Base-by-base conservation (phyloP, 2,329 filamentous ascomycete genomes). In the Fusarium pseudocircinatum region DNA sequence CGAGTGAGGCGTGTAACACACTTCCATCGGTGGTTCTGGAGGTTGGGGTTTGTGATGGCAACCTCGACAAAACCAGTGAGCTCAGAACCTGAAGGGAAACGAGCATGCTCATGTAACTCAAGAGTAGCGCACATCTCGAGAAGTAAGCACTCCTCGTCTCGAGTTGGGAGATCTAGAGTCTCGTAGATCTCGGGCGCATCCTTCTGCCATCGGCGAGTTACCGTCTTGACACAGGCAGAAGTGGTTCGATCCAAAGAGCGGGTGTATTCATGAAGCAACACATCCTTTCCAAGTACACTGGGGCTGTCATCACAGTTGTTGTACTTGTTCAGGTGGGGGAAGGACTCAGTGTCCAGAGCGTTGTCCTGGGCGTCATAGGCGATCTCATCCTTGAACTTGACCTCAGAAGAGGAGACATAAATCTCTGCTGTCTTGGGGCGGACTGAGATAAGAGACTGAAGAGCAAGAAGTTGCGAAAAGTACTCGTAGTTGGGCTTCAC, bases 91-190 rank as follows among this genome's bases (percentile, higher is more conserved):
- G 84, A 82, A 8, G 89, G 89, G 75, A 91, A 90, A 64, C 86
- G 85, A 73, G 85, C 85, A 50, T 86, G 86, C 70, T 89, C 85
- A 77, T 90, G 87, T 5, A 91, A 80, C 69, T 90, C 87, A 12
- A 92, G 84, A 2, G 88, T 88, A 9, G 88, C 85, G 69, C 90
- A 89, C 83, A 91, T 89, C 81, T 92, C 89, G 69, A 92, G 82
- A 40, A 91, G 86, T 67, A 89, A 88, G 42, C 86, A 86, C 28
- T 85, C 83, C 72, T 89, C 84, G 37, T 88, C 85, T 15, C 85
- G 83, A 5, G 83, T 80, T 15, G 85, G 82, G 5, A 84, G 80
- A 60, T 87, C 83, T 8, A 91, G 84, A 40, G 85, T 84, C 56
- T 87, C 84, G 71, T 86, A 84, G 67, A 92, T 85, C 58, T 86